Conservation (phyloP, 306 rosid genomes). For the barrel medic (Medicago truncatula) region MtrunA17r5.0-ANR NC_053047.1:4983001-4983500, state of each 20-base stretch:
- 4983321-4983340: not conserved
- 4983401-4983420: not conserved
- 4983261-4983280: not conserved
- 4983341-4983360: not conserved
- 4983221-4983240: not conserved
- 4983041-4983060: too few species aligned
- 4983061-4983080: too few species aligned
- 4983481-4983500: too few species aligned
- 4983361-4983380: not conserved
- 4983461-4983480: too few species aligned
- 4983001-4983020: too few species aligned
- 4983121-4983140: not conserved
- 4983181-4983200: too few species aligned
- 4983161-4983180: too few species aligned
- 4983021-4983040: too few species aligned
- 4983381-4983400: not conserved
- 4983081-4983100: too few species aligned
- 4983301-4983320: not conserved
- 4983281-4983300: not conserved
- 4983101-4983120: too few species aligned
- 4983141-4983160: too few species aligned
- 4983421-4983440: not conserved
- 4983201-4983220: too few species aligned
- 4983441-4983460: not conserved
- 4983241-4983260: not conserved